Percentiles rank a stretch among this genome's conserved stretches.
Conservation (phyloP, 768 basidiomycete species). For the Hygrophorus pudorinus region DNA sequence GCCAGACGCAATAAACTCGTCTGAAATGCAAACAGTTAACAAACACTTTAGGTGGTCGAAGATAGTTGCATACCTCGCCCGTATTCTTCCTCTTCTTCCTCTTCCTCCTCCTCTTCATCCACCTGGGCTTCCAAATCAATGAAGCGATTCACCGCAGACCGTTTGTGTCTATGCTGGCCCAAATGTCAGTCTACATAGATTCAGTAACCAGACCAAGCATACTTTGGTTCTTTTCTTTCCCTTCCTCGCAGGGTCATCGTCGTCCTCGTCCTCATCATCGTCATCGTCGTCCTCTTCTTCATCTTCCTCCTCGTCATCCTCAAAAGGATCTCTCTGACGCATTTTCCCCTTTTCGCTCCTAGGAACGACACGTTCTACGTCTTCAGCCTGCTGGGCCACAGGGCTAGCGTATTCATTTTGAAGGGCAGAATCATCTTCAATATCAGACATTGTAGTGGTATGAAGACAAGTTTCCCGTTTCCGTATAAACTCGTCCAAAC, state of each 20-base stretch:
- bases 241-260: conserved; percentile 37
- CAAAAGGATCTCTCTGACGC: conserved; percentile 19
- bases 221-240: conserved; percentile 59
- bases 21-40: conserved; percentile 23
- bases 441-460: conserved; percentile 32
- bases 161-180: conserved; percentile 55
- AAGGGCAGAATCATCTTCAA: conserved; percentile 25
- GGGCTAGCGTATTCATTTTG: not conserved
- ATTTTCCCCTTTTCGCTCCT: conserved; percentile 15
- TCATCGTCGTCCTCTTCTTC: conserved; percentile 44
- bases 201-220: conserved; percentile 8
- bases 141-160: conserved; percentile 64
- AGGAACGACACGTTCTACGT: conserved; percentile 29
- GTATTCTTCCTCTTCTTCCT: conserved; percentile 73
- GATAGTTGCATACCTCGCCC: conserved; percentile 32
- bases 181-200: not conserved
- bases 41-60: not conserved
- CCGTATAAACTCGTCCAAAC: conserved; percentile 1
- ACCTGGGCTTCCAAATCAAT: conserved; percentile 95
- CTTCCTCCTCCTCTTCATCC: conserved; percentile 94
- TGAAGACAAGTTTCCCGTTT: not conserved
- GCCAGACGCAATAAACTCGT: conserved; percentile 62
- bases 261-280: conserved; percentile 48
- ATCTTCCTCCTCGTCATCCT: conserved; percentile 29
- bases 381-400: not conserved